Evolutionary conservation across 495 filamentous ascomycete genomes (phyloP), one percentile per base, ranked within the genome.

Genomic region (Pyrenopolyporus hunteri): DNA sequence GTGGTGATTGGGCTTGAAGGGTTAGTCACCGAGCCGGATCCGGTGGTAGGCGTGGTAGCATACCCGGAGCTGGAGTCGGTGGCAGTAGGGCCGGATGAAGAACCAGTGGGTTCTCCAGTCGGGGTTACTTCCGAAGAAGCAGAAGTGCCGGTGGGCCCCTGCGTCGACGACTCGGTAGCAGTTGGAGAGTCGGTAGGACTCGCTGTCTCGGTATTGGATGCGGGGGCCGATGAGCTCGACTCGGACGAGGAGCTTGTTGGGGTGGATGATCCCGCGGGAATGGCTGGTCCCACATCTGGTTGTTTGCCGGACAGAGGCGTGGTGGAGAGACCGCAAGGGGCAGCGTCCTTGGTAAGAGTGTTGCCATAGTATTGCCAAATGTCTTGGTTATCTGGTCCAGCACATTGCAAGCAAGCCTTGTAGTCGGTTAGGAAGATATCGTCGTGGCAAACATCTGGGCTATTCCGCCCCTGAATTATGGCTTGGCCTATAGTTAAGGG

Each of bases 331-430:
- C 75, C 77, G 49, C 80, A 82, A 0, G 56, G 28, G 2, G 47
- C 55, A 4, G 73, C 80, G 4, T 69, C 71, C 0, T 42, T 56
- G 1, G 67, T 65, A 0, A 83, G 69, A 1, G 65, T 64, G 16
- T 40, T 40, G 14, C 80, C 80, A 31, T 83, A 83, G 62, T 78
- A 78, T 26, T 75, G 50, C 69, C 69, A 83, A 23, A 70, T 70
- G 14, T 81, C 57, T 7, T 55, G 14, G 47, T 76, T 72, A 33
- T 77, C 75, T 3, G 75, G 73, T 0, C 76, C 70, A 4, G 80
- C 73, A 49, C 80, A 83, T 37, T 76, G 56, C 26, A 83, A 61
- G 33, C 80, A 82, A 2, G 42, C 64, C 20, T 66, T 57, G 44
- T 82, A 76, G 40, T 78, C 69, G 28, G 69, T 51, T 11, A 74